Base-by-base conservation (phyloP, 2,329 filamentous ascomycete species). In the Trichophyton simii region DNA sequence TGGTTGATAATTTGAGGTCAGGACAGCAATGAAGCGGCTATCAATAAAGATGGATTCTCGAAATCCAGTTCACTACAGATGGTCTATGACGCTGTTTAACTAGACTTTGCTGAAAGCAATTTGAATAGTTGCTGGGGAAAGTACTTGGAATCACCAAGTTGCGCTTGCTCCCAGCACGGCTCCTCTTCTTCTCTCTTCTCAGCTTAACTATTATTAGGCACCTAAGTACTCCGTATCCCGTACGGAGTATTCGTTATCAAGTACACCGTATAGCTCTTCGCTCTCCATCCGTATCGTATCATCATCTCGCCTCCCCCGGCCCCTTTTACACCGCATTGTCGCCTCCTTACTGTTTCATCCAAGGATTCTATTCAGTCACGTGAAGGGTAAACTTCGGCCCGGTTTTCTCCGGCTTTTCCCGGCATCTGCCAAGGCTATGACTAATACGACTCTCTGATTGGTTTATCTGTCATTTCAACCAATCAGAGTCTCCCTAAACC, bases 381-480 rank as follows among this genome's bases (percentile, higher is more conserved):
- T 59, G 36, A 3, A 36, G 57, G 46, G 13, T 36, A 42, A 44
- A 58, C 7, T 9, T 52, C 31, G 38, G 52, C 34, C 31, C 48
- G 31, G 15, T 13, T 57, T 7, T 2, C 7, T 60, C 48, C 59
- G 44, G 59, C 22, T 60, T 34, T 25, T 60, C 44, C 59, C 59
- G 44, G 31, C 2, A 5, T 9, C 20, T 15, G 22, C 20, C 28
- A 36, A 52, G 25, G 0, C 1, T 2, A 2, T 61, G 54, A 48
- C 60, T 57, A 25, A 62, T 25, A 25, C n/a, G 20, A 38, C 36
- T 8, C 50, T n/a, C 15, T 62, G 48, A 62, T 63, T 63, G 61
- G 61, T 54, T 42, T 3, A 13, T 1, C 1, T 2, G 1, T 0
- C 1, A 15, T 18, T 3, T 50, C 22, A 50, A 34, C 62, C 62